Evolutionary conservation across 2,329 filamentous ascomycete genomes (phyloP), one percentile per base, ranked within the genome.

Genomic region (Clonostachys byssicola): DNA sequence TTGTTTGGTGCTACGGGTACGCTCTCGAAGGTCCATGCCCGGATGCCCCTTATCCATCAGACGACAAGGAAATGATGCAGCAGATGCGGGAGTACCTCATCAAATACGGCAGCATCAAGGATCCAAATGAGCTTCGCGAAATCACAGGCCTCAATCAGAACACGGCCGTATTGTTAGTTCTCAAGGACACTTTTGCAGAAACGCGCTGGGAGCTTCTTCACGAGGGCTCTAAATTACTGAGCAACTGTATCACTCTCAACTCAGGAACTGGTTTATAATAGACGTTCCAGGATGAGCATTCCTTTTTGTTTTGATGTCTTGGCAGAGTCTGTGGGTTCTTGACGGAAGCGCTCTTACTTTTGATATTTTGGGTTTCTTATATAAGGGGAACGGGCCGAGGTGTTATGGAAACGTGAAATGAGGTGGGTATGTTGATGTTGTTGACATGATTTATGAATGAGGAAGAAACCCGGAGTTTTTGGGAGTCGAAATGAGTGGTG

Each of bases 1-100:
- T 96, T 18, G 88, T 97, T 1, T 99, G 94, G 94, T 90, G 85
- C 50, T 99, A 97, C 59, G 92, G 92, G 3, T 96, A 85, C 61
- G 91, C 92, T 0, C 73, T 95, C 17, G 94, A 97, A 56, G 94
- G 94, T 0, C 80, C 90, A 0, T 81, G 88, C 48, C 71, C 76
- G 7, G 68, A 66, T 5, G 59, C 68, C 44, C 75, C 67, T 55
- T 68, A 71, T 17, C 81, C 88, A 47, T 66, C 63, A 36, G 85
- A 74, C 1, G 75, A 76, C 43, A 78, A 83, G 13, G 85, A 89
- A 52, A 85, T 87, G 62, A 78, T 87, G 41, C 75, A 72, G 39
- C 85, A 92, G 57, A 95, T 96, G 91, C 80, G 86, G 45, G 75
- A 77, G 14, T 97, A 89, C 60, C 76, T 99, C 42, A 69, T 78